Percentiles rank a stretch among this genome's conserved stretches.
Conservation (phyloP, 441 rosid species). For the Sinapis alba region DNA sequence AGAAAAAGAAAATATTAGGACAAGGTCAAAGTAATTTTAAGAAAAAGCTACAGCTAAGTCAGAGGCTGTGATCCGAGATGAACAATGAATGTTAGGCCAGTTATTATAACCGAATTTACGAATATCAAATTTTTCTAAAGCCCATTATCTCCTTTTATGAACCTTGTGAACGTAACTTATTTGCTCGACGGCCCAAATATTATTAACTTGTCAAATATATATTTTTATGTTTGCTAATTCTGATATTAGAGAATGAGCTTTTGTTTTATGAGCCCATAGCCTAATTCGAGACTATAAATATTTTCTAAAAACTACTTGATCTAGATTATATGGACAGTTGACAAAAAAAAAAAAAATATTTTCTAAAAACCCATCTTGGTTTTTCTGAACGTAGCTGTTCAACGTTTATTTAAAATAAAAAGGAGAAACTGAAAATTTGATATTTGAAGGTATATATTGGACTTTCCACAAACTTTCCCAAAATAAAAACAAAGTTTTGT, state of each 20-base stretch:
- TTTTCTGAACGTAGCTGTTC: background rate
- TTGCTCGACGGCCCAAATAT: background rate
- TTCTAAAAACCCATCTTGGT: background rate
- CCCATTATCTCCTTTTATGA: background rate
- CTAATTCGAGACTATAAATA: background rate
- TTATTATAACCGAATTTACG: background rate
- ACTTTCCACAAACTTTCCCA: background rate
- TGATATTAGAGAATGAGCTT: background rate
- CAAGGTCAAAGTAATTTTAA: background rate
- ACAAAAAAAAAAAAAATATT: too few relatives aligned
- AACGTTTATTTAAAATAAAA: background rate
- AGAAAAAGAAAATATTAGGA: background rate
- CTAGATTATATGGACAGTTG: too few relatives aligned
- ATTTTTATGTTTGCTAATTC: background rate
- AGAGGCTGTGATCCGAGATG: slow-evolving; percentile 1
- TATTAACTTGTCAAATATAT: background rate
- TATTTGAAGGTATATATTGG: too few relatives aligned
- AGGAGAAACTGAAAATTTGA: background rate
- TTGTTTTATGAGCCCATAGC: background rate
- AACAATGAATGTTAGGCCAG: background rate
- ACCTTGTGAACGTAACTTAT: background rate
- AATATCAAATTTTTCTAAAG: background rate
- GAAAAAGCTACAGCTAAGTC: background rate
- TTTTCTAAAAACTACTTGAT: too few relatives aligned
- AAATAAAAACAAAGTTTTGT: background rate